These are phyloP conservation scores for Melampsora americana DNA, from an alignment of 1,284 basidiomycete genomes.

Conservation along the genomic window DNA sequence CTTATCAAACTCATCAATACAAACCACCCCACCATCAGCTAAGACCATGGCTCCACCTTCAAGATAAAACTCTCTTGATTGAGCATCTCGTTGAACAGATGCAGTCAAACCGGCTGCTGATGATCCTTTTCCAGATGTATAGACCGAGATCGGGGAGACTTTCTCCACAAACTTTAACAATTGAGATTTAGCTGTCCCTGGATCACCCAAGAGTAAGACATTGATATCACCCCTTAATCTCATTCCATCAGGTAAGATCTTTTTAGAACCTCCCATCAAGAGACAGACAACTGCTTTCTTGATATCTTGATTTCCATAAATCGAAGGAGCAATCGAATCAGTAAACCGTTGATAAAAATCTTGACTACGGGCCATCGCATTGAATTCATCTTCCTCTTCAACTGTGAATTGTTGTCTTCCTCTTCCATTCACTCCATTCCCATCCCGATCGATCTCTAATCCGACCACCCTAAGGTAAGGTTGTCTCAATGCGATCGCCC, in stretches of 20 bases:
- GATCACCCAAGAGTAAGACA: constrained; percentile 90
- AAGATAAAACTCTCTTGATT: constrained; percentile 93
- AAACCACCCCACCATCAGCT: constrained; percentile 96
- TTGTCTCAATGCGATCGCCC: constrained; percentile 79
- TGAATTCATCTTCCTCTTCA: constrained; percentile 94
- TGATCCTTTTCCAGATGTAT: constrained; percentile 96
- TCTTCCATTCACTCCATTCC: constrained; percentile 61
- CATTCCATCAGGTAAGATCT: constrained; percentile 96
- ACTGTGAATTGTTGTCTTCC: constrained; percentile 74
- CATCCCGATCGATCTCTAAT: constrained; percentile 74
- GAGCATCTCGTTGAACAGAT: constrained; percentile 88
- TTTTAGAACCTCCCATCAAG: constrained; percentile 96
- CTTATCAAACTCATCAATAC: constrained; percentile 99
- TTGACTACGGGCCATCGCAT: constrained; percentile 79
- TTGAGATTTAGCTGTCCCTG: constrained; percentile 96
- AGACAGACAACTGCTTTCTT: constrained; percentile 96
- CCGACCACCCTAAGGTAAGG: constrained; percentile 93
- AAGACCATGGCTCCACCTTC: constrained; percentile 99
- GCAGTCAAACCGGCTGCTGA: constrained; percentile 97
- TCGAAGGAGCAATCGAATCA: constrained; percentile 90
- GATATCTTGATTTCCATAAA: constrained; percentile 95
- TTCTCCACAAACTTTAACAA: constrained; percentile 98
- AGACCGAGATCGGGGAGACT: constrained; percentile 93
- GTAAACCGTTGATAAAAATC: constrained; percentile 93
- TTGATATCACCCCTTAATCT: constrained; percentile 96